phyloP scores from a whole-genome alignment of 192 early-diverging fungal genomes.

The Thamnidium elegans region DNA sequence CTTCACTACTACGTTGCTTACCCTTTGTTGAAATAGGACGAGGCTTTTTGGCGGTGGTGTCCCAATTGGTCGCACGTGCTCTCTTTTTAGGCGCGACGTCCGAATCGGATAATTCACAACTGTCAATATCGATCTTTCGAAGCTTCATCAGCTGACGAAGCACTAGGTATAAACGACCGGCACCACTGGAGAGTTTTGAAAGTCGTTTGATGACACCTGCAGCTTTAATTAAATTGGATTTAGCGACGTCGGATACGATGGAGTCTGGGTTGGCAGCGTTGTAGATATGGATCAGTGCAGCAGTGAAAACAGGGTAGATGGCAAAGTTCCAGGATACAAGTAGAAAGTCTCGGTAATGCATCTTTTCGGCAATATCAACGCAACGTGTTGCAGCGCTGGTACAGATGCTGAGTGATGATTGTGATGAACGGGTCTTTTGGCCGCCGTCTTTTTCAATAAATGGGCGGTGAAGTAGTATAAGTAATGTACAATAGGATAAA shows the following conservation, averaged over 20 bases:
- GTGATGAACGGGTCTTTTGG: conserved; percentile 19
- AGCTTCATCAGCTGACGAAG: conserved; percentile 21
- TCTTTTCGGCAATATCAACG: conserved; percentile 33
- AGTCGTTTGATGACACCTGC: conserved; percentile 23
- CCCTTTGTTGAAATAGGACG: background rate
- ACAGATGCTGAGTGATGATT: conserved; percentile 37
- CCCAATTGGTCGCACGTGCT: background rate
- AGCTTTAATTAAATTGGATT: conserved; percentile 25
- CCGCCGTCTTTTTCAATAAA: conserved; percentile 39
- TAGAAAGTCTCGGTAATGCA: conserved; percentile 36
- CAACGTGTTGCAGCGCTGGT: conserved; percentile 36
- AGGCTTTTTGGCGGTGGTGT: background rate
- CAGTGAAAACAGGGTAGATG: conserved; percentile 35
- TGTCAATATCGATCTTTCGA: conserved; percentile 12
- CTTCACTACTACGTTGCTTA: background rate
- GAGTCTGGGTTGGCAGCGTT: conserved; percentile 22
- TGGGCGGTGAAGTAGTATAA: conserved; percentile 55
- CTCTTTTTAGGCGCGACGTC: background rate
- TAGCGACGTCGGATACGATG: conserved; percentile 25
- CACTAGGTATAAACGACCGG: conserved; percentile 16
- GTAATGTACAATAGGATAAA: conserved; percentile 46
- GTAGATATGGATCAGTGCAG: conserved; percentile 32
- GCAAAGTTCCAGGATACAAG: conserved; percentile 38
- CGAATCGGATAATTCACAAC: conserved; percentile 2
- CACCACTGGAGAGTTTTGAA: conserved; percentile 17